These are phyloP conservation scores for Zygoascus bituminiphila DNA, from an alignment of 805 yeast genomes.

Conservation along the genomic window DNA sequence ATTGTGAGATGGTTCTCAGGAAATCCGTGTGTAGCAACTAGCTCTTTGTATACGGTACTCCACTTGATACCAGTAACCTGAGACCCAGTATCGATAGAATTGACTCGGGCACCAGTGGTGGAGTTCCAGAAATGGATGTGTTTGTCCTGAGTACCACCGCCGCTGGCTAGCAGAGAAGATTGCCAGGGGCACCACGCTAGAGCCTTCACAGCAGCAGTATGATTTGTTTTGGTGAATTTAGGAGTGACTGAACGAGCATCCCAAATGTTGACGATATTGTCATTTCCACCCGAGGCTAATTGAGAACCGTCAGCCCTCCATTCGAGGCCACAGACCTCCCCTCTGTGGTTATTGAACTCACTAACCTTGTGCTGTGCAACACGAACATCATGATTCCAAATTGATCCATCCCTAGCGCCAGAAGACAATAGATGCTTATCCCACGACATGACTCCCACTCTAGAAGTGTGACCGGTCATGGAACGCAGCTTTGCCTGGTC, in stretches of 20 bases:
- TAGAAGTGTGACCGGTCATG: constrained; percentile 62
- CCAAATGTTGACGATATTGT: constrained; percentile 88
- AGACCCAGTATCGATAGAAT: constrained; percentile 83
- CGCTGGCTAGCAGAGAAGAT: constrained; percentile 77
- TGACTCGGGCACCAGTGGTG: constrained; percentile 76
- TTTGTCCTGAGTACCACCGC: constrained; percentile 91
- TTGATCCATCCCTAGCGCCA: constrained; percentile 82
- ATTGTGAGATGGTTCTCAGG: constrained; percentile 79
- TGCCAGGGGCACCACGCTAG: constrained; percentile 92
- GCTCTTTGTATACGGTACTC: constrained; percentile 59
- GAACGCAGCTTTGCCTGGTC: constrained; percentile 66
- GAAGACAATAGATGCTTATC: constrained; percentile 67
- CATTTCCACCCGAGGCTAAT: constrained; percentile 90
- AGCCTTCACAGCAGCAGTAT: constrained; percentile 93
- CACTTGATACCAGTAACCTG: constrained; percentile 91
- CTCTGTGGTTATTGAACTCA: constrained; percentile 58
- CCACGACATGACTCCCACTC: constrained; percentile 86
- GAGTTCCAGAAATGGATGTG: constrained; percentile 94
- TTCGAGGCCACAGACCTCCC: constrained; percentile 87
- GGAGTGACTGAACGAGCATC: constrained; percentile 69
- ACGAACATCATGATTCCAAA: constrained; percentile 86
- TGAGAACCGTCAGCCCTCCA: constrained; percentile 80
- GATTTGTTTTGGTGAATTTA: constrained; percentile 65
- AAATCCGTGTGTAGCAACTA: constrained; percentile 89
- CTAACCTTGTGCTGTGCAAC: constrained; percentile 65